These are phyloP conservation scores for Phytophthora meadii DNA, from an alignment of 352 stramenopile genomes.

Conservation along the genomic window DNA sequence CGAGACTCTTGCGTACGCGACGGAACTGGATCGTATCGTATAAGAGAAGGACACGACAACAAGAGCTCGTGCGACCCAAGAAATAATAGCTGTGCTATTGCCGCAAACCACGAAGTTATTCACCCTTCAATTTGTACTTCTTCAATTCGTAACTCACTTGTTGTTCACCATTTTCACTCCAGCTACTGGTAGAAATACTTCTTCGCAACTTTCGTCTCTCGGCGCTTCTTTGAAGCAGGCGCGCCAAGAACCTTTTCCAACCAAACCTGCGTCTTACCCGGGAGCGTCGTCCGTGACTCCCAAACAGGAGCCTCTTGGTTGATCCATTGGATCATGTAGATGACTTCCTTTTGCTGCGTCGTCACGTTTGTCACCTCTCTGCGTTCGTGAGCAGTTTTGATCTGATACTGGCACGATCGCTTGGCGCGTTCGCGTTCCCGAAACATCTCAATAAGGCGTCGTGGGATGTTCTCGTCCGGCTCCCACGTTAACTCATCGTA, in stretches of 20 bases:
- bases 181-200: slow-evolving; percentile 34
- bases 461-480: slow-evolving; percentile 71
- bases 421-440: slow-evolving; percentile 59
- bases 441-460: slow-evolving; percentile 67
- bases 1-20: slow-evolving; percentile 96
- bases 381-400: slow-evolving; percentile 60
- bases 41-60: slow-evolving; percentile 41
- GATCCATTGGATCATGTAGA: slow-evolving; percentile 80
- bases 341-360: slow-evolving; percentile 56
- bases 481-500: slow-evolving; percentile 87
- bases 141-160: slow-evolving; percentile 33
- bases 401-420: slow-evolving; percentile 55
- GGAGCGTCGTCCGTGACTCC: slow-evolving; percentile 64
- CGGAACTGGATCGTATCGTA: slow-evolving; percentile 94
- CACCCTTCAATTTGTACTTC: slow-evolving; percentile 37
- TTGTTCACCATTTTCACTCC: not conserved
- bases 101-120: slow-evolving; percentile 18
- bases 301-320: slow-evolving; percentile 54
- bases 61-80: slow-evolving; percentile 7
- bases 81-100: slow-evolving; percentile 13
- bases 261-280: slow-evolving; percentile 62
- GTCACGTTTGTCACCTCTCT: slow-evolving; percentile 68
- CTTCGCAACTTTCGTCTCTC: slow-evolving; percentile 42
- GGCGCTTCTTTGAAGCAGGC: slow-evolving; percentile 43
- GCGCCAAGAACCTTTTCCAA: slow-evolving; percentile 73